These are phyloP conservation scores for Tolypocladium capitatum DNA, from an alignment of 2,329 filamentous ascomycete genomes.

Conservation along the genomic window DNA sequence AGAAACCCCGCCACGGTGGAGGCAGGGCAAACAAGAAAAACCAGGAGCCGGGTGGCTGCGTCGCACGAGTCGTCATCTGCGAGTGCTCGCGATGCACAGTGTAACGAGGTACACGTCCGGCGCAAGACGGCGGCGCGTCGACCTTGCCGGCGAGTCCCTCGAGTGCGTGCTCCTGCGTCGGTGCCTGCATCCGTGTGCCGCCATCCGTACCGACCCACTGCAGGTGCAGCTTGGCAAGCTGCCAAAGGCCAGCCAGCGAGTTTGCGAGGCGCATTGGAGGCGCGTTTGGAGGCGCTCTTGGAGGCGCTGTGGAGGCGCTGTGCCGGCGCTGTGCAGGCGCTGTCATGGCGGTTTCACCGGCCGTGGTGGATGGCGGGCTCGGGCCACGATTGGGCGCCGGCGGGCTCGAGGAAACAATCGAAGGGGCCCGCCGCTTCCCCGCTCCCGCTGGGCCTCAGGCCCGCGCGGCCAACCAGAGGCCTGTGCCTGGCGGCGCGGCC, in stretches of 20 bases:
- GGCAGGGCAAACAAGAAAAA: background rate
- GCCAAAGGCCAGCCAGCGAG: background rate
- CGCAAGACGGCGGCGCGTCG: background rate
- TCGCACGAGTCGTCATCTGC: background rate
- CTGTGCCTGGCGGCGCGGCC: conserved; percentile 7
- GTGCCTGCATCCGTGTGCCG: background rate
- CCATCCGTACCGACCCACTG: background rate
- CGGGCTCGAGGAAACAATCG: background rate
- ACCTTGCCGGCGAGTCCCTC: background rate
- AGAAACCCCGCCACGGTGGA: background rate
- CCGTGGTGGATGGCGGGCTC: background rate
- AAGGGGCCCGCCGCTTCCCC: too few relatives aligned
- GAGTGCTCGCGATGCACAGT: background rate
- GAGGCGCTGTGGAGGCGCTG: too few relatives aligned
- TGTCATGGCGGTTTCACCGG: background rate
- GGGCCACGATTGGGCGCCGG: background rate
- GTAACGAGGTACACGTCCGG: background rate
- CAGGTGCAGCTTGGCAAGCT: background rate
- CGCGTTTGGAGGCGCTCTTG: too few relatives aligned
- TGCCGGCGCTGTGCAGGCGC: background rate
- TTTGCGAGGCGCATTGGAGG: too few relatives aligned
- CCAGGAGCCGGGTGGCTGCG: too few relatives aligned
- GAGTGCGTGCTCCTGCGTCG: too few relatives aligned
- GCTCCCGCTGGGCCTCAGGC: too few relatives aligned
- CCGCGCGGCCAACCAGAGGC: conserved; percentile 4